Evolutionary conservation across 2,329 filamentous ascomycete species (phyloP).

Genomic region (Fusarium siculi): DNA sequence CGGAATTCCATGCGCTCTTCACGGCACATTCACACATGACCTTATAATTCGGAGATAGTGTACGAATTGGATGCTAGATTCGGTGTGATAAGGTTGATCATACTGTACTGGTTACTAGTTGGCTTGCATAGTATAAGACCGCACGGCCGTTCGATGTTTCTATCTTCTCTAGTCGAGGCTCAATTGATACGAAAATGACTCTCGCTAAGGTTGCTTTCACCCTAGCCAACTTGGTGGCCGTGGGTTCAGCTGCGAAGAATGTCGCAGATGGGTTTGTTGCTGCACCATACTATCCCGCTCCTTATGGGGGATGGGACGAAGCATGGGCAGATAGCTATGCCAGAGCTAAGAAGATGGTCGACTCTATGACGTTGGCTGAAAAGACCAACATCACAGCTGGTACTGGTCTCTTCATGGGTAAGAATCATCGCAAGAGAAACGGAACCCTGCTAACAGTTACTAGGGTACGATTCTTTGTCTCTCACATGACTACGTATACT

Average conservation of each 20-base stretch:
- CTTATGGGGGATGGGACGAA: constrained; percentile 75
- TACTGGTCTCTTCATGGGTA: constrained; percentile 76
- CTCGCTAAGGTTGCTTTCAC: background rate
- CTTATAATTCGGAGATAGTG: background rate
- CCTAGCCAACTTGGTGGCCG: background rate
- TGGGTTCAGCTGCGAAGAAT: constrained; percentile 2
- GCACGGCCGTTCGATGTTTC: background rate
- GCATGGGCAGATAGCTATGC: constrained; percentile 77
- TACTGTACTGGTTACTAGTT: background rate
- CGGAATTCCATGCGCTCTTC: background rate
- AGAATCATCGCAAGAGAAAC: background rate
- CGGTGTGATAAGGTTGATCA: background rate
- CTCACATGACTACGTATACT: background rate
- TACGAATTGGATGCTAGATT: constrained; percentile 8
- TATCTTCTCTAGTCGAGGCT: background rate
- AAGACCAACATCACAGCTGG: constrained; percentile 83
- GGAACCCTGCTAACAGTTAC: background rate
- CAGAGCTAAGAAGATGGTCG: constrained; percentile 75
- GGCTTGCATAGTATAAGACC: constrained; percentile 17
- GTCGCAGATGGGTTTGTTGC: constrained; percentile 50
- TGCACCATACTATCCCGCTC: constrained; percentile 75
- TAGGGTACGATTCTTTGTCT: constrained; percentile 12
- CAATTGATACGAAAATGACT: background rate
- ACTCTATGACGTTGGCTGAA: constrained; percentile 81
- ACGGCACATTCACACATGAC: constrained; percentile 8